Percentiles rank a stretch among this genome's conserved stretches.
These are phyloP conservation scores for Arthroderma sp. DNA, from an alignment of 2,329 filamentous ascomycete genomes.

Conservation along the genomic window DNA sequence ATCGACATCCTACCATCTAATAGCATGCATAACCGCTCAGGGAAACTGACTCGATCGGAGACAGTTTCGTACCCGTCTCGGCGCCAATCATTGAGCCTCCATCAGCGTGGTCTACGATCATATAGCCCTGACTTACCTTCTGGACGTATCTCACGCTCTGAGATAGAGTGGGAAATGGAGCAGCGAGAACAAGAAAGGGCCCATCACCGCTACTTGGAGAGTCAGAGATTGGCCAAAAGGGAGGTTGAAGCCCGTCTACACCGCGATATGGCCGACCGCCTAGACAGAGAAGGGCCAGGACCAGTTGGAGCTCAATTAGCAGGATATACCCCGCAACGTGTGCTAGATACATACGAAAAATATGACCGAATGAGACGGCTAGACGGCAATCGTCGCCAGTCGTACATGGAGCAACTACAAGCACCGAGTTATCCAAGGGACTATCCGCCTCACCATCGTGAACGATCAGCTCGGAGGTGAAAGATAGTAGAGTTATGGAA, in stretches of 20 bases:
- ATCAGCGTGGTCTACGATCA: neutral
- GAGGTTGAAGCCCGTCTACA: slow-evolving; percentile 8
- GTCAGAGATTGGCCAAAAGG: slow-evolving; percentile 5
- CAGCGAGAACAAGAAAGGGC: slow-evolving; percentile 9
- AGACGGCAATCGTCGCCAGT: slow-evolving; percentile 5
- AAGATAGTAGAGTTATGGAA: neutral
- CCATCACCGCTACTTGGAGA: slow-evolving; percentile 8
- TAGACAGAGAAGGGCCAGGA: neutral
- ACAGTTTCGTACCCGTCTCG: slow-evolving; percentile 8
- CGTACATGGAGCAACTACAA: neutral
- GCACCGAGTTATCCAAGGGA: neutral
- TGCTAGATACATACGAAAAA: slow-evolving; percentile 7
- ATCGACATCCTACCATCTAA: slow-evolving; percentile 20
- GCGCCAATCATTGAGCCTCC: neutral
- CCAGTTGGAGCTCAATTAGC: neutral
- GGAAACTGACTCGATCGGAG: slow-evolving; percentile 6
- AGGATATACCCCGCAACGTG: neutral
- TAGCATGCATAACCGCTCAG: slow-evolving; percentile 12
- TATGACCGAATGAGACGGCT: slow-evolving; percentile 10
- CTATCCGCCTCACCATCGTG: neutral
- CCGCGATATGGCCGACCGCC: slow-evolving; percentile 7
- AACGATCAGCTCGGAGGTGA: neutral
- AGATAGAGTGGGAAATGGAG: slow-evolving; percentile 7
- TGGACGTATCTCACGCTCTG: neutral
- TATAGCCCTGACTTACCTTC: neutral